Percentiles rank a stretch among this genome's conserved stretches.
Evolutionary conservation across 306 rosid species (phyloP).

Genomic region (Fragaria iinumae): DNA sequence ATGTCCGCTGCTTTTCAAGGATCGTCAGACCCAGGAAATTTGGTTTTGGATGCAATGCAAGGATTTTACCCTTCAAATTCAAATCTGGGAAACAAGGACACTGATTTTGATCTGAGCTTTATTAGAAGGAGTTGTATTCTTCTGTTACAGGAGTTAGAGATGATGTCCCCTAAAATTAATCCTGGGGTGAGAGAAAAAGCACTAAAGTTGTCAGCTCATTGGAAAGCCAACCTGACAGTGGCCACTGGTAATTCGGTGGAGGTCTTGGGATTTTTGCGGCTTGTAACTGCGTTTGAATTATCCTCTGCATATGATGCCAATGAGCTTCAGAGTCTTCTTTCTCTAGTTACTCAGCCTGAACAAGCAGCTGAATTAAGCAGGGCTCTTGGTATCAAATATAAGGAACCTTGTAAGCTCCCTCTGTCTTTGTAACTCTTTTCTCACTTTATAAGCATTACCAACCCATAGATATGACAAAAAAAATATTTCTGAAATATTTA

Average conservation of each 20-base stretch:
- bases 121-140: slow-evolving; percentile 38
- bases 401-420: slow-evolving; percentile 30
- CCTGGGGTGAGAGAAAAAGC: slow-evolving; percentile 38
- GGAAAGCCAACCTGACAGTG: slow-evolving; percentile 35
- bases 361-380: slow-evolving; percentile 27
- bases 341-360: slow-evolving; percentile 30
- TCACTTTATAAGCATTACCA: not conserved
- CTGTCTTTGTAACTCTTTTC: not conserved
- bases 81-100: slow-evolving; percentile 11
- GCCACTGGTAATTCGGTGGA: slow-evolving; percentile 26
- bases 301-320: slow-evolving; percentile 28
- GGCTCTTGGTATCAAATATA: slow-evolving; percentile 24
- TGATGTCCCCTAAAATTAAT: slow-evolving; percentile 24
- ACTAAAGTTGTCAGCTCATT: slow-evolving; percentile 36
- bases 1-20: not conserved
- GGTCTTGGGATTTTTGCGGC: slow-evolving; percentile 44
- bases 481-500: not conserved
- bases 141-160: slow-evolving; percentile 39
- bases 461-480: not conserved
- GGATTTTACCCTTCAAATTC: slow-evolving; percentile 33
- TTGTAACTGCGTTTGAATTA: slow-evolving; percentile 36
- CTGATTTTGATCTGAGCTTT: slow-evolving; percentile 22
- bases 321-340: slow-evolving; percentile 27
- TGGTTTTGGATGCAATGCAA: slow-evolving; percentile 44
- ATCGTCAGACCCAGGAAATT: slow-evolving; percentile 33